Evolutionary conservation across 768 basidiomycete genomes (phyloP).

Genomic region (Erythrobasidium yunnanense): DNA sequence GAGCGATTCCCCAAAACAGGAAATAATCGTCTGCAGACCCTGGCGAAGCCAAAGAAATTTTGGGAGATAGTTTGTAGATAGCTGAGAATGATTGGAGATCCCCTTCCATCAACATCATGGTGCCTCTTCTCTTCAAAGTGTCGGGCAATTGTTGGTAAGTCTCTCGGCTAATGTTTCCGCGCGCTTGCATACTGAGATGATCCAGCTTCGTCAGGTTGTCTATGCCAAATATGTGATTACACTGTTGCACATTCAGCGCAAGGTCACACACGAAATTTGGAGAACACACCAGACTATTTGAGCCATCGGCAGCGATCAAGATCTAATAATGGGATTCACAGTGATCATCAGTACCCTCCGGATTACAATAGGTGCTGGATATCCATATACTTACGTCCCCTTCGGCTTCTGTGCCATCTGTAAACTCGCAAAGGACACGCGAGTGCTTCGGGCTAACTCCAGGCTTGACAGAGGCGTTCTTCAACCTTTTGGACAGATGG

Average conservation of each 20-base stretch:
- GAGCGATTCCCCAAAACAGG: conserved; percentile 1
- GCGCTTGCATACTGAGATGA: not conserved
- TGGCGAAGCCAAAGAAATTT: not conserved
- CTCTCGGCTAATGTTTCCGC: not conserved
- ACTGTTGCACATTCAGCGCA: no score
- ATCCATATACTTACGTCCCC: not conserved
- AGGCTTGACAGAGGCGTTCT: not conserved
- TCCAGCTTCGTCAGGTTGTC: no score
- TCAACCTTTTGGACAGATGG: not conserved
- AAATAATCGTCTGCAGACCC: conserved; percentile 3
- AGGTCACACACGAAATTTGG: no score
- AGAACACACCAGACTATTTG: not conserved
- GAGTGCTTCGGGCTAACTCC: not conserved
- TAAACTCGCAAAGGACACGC: not conserved
- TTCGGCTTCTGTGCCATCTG: not conserved
- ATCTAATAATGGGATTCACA: not conserved
- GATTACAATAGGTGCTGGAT: no score
- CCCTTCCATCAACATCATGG: not conserved
- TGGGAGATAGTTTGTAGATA: not conserved
- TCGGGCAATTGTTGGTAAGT: not conserved
- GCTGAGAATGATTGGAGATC: not conserved
- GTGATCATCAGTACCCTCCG: not conserved
- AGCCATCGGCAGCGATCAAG: not conserved
- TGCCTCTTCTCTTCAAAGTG: not conserved
- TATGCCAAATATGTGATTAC: no score